These are phyloP conservation scores for Leishmania mexicana DNA, from an alignment of 208 protist species.

Conservation along the genomic window DNA sequence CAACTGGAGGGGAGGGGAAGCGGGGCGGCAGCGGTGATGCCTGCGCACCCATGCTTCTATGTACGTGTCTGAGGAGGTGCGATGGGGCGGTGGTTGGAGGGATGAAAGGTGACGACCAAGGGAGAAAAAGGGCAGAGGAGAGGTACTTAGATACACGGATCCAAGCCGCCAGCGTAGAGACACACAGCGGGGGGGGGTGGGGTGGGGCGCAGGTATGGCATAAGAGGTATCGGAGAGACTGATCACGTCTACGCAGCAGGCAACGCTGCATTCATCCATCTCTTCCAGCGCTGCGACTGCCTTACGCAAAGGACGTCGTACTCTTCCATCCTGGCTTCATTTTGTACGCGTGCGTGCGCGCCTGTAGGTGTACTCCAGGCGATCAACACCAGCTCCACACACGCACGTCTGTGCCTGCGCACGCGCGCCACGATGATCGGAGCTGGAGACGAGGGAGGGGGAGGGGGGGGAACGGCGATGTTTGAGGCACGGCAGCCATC, in stretches of 20 bases:
- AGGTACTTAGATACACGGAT: background rate
- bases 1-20: background rate
- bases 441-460: background rate
- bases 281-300: background rate
- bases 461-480: background rate
- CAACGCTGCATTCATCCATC: background rate
- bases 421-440: background rate
- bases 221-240: background rate
- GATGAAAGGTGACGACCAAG: background rate
- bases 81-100: background rate
- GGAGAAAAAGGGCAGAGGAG: background rate
- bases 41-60: background rate
- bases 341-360: background rate
- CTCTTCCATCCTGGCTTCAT: background rate
- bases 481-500: background rate
- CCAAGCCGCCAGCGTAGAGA: background rate
- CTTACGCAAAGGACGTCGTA: background rate
- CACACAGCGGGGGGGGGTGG: background rate
- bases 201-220: background rate
- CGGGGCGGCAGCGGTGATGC: background rate
- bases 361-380: background rate
- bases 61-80: background rate
- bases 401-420: background rate
- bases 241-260: background rate
- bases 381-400: background rate